phyloP scores from a whole-genome alignment of 2,329 filamentous ascomycete species.

The Sporothrix pseudoabietina region DNA sequence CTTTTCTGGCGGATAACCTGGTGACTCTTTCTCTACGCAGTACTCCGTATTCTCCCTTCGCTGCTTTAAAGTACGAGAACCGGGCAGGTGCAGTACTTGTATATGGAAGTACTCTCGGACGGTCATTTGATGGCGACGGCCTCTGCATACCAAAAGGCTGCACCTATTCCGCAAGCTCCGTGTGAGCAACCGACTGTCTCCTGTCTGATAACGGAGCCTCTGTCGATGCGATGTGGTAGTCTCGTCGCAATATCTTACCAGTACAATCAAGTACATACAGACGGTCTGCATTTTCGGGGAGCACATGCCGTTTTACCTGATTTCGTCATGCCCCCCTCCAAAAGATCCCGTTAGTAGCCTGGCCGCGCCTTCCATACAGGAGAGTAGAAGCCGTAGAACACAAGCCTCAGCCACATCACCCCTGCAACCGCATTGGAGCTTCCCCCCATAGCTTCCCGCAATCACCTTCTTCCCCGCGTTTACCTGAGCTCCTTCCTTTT shows the following conservation, averaged over 20 bases:
- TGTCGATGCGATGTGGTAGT: not conserved
- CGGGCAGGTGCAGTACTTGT: not conserved
- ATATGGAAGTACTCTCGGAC: not conserved
- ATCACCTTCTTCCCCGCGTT: slow-evolving; percentile 18
- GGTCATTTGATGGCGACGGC: not conserved
- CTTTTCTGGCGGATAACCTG: not conserved
- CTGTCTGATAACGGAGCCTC: not conserved
- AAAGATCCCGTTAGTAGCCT: not conserved
- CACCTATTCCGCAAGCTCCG: not conserved
- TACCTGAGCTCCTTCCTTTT: not conserved
- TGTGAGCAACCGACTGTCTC: no score
- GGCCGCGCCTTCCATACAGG: slow-evolving; percentile 13
- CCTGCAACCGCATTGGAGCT: slow-evolving; percentile 16
- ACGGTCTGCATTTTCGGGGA: not conserved
- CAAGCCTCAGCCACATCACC: slow-evolving; percentile 10
- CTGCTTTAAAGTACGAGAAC: not conserved
- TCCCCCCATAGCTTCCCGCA: not conserved
- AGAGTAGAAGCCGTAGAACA: not conserved
- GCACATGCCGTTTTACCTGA: slow-evolving; percentile 13
- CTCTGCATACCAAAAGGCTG: not conserved
- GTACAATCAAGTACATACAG: not conserved
- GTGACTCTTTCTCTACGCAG: not conserved
- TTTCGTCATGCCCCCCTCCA: slow-evolving; percentile 6
- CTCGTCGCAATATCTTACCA: not conserved
- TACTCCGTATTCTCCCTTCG: not conserved